A percentile compares a stretch with the other conserved stretches of the same genome.
phyloP scores from a whole-genome alignment of 352 stramenopile genomes.

The Globisporangium spinosum region DNA sequence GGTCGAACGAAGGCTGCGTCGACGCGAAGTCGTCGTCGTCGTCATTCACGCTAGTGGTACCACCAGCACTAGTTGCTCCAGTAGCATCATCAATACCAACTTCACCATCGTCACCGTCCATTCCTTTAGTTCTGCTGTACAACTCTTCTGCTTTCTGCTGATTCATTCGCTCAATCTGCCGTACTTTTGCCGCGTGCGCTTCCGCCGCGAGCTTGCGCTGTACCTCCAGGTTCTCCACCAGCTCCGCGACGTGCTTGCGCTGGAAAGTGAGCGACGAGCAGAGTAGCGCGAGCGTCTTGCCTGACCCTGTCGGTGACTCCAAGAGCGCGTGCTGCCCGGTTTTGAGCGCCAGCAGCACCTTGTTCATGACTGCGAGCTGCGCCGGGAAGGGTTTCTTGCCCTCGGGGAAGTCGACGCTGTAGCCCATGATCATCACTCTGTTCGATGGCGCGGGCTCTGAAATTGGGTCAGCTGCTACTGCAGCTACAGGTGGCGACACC shows the following conservation, averaged over 20 bases:
- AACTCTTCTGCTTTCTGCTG: slow-evolving; percentile 1
- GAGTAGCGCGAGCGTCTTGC: slow-evolving; percentile 83
- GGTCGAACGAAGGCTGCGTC: slow-evolving; percentile 40
- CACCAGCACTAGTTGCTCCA: not conserved
- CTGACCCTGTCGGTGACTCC: slow-evolving; percentile 79
- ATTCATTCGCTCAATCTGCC: slow-evolving; percentile 11
- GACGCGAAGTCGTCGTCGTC: slow-evolving; percentile 44
- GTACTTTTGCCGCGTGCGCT: slow-evolving; percentile 10
- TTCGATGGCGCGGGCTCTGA: slow-evolving; percentile 7
- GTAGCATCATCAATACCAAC: not conserved
- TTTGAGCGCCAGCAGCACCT: slow-evolving; percentile 79
- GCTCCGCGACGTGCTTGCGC: slow-evolving; percentile 41
- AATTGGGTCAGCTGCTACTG: not conserved
- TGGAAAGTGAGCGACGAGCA: slow-evolving; percentile 85
- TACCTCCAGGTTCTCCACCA: slow-evolving; percentile 26
- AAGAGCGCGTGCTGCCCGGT: slow-evolving; percentile 76
- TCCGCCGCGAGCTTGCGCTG: slow-evolving; percentile 14
- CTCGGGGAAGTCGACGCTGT: slow-evolving; percentile 70
- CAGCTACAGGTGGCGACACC: too few species aligned
- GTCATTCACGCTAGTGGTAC: slow-evolving; percentile 7
- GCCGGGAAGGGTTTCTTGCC: slow-evolving; percentile 83
- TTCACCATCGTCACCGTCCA: not conserved
- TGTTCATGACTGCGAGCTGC: slow-evolving; percentile 86
- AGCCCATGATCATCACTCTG: slow-evolving; percentile 81
- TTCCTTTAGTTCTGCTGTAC: slow-evolving; percentile 6